Conservation (phyloP, 202 grass and related monocot species). For the Zizania palustris region DNA sequence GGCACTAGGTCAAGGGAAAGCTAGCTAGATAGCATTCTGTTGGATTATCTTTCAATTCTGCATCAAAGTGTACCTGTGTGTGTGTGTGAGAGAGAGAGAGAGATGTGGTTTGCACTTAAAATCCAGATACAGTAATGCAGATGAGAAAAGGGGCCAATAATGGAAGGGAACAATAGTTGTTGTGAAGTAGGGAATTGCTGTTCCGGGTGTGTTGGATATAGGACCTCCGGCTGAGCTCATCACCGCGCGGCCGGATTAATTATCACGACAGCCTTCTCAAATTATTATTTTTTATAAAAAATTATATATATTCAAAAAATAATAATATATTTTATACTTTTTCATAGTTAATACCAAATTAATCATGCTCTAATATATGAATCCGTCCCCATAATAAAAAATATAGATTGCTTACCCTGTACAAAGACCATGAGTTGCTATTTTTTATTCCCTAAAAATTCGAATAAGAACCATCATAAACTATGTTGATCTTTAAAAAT, state of each 20-base stretch:
- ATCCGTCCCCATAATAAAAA: too few species aligned
- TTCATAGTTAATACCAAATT: too few species aligned
- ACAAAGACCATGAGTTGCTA: too few species aligned
- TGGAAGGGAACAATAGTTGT: conserved; percentile 39
- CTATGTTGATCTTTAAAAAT: too few species aligned
- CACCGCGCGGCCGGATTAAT: neutral
- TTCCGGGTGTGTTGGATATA: conserved; percentile 23
- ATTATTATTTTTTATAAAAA: too few species aligned
- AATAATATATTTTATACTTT: too few species aligned
- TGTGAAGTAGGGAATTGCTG: conserved; percentile 34
- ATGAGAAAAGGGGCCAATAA: conserved; percentile 43
- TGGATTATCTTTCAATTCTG: conserved; percentile 27
- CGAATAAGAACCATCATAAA: too few species aligned
- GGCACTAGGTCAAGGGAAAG: conserved; percentile 21
- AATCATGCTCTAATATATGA: too few species aligned
- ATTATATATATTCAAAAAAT: too few species aligned
- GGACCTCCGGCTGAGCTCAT: neutral
- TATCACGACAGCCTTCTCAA: neutral
- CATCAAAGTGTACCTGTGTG: neutral
- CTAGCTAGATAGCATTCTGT: neutral
- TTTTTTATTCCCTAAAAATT: too few species aligned
- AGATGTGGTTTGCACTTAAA: conserved; percentile 20
- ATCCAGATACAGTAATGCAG: conserved; percentile 41
- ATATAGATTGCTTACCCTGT: too few species aligned
- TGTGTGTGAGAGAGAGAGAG: neutral